Evolutionary conservation across 2,329 filamentous ascomycete species (phyloP), one percentile per base, ranked within the genome.

Genomic region (Alternaria dauci): DNA sequence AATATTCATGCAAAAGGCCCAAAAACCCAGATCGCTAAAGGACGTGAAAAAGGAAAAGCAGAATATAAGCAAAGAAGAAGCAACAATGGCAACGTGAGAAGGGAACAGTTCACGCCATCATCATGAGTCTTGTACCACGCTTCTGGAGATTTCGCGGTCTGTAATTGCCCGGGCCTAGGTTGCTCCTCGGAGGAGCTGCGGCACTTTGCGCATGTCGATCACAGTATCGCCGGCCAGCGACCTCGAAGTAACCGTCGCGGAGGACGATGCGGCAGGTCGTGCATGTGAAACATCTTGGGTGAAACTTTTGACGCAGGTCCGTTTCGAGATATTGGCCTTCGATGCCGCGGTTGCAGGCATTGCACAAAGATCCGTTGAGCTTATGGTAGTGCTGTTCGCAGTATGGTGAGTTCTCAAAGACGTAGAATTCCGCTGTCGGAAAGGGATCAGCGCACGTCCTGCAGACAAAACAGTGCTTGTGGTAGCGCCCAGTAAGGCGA

Each of bases 391-490:
- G 93, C 51, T 89, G 88, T 68, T 93, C 90, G 79, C 95, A 98
- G 80, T 94, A 97, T 0, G 95, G 95, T 60, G 88, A 85, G 79
- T 99, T 93, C 66, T 91, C 81, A 61, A 93, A 87, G 11, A 99
- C 94, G 76, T 99, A 99, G 71, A 98, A 98, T 60, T 95, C 93
- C 1, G 92, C 87, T 0, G 93, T 96, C 20, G 89, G 84, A 74
- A 98, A 99, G 1, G 93, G 90, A 55, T 89, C 85, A 11, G 84
- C 83, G 81, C 95, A 99, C 1, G 91, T 93, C 5, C 88, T 87
- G 84, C 95, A 99, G 11, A 94, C 91, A 75, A 99, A 98, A 68
- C 94, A 99, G 5, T 90, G 87, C 78, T 96, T 96, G 83, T 99
- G 95, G 78, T 97, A 99, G 65, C 93, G 90, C 9, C 95, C 95